Percentiles rank a stretch among this genome's conserved stretches.
These are phyloP conservation scores for Dalbergia oliveri DNA, from an alignment of 306 rosid genomes.

Conservation along the genomic window DNA sequence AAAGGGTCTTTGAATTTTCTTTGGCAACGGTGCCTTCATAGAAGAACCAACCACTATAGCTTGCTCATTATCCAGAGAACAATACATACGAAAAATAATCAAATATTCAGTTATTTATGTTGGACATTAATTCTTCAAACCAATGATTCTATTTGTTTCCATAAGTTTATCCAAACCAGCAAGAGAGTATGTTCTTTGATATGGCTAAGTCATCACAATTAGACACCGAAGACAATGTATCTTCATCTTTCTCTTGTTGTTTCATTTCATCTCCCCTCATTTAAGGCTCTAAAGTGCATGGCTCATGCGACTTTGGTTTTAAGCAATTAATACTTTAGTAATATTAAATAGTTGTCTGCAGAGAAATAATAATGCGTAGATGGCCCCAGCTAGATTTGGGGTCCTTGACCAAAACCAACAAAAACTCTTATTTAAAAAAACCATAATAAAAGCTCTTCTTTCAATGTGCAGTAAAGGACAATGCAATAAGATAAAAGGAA, in stretches of 20 bases:
- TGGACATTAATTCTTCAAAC: neutral
- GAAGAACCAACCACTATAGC: too few species aligned
- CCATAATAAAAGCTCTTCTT: conserved; percentile 58
- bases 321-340: conserved; percentile 1
- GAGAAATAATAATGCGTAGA: conserved; percentile 41
- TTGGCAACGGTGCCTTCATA: too few species aligned
- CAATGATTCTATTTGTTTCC: conserved; percentile 13
- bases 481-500: conserved; percentile 59
- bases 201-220: conserved; percentile 47
- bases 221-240: conserved; percentile 47
- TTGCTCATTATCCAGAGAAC: too few species aligned
- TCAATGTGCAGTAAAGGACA: conserved; percentile 70
- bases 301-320: conserved; percentile 54
- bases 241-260: conserved; percentile 43
- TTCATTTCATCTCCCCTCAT: neutral
- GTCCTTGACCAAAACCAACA: conserved; percentile 69
- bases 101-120: neutral
- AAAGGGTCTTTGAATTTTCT: too few species aligned
- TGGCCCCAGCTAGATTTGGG: conserved; percentile 61
- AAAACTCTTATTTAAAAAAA: conserved; percentile 48
- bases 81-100: too few species aligned
- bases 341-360: neutral
- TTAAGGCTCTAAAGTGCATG: conserved; percentile 26
- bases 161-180: conserved; percentile 41
- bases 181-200: conserved; percentile 52